Conservation (phyloP, 1,139 yeast species). For the Suhomyces wounanorum region DNA sequence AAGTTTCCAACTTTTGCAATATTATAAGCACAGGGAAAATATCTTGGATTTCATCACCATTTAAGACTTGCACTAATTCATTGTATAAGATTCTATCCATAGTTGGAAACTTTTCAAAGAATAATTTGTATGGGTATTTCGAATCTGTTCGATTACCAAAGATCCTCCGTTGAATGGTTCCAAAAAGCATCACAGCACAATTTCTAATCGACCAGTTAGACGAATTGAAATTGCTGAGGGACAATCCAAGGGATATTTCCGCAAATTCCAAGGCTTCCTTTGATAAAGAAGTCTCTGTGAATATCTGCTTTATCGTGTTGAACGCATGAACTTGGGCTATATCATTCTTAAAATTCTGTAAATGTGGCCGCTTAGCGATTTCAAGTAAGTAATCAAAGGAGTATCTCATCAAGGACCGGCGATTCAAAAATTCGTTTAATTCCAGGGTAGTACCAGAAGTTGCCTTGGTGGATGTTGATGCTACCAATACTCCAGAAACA, state of each 20-base stretch:
- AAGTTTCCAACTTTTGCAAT: conserved; percentile 55
- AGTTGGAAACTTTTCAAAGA: conserved; percentile 64
- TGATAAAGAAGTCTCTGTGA: conserved; percentile 67
- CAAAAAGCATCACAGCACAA: conserved; percentile 90
- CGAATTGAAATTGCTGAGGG: conserved; percentile 64
- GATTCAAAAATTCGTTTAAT: background rate
- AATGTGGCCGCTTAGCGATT: conserved; percentile 56
- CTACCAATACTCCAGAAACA: conserved; percentile 68
- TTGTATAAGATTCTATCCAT: conserved; percentile 50
- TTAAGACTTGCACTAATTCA: conserved; percentile 35
- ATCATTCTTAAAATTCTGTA: conserved; percentile 58
- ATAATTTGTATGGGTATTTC: conserved; percentile 32
- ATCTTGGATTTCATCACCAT: conserved; percentile 25
- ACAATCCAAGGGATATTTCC: conserved; percentile 57
- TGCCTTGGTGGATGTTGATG: conserved; percentile 22
- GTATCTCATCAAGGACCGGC: conserved; percentile 1
- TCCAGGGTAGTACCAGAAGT: no score
- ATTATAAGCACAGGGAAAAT: conserved; percentile 76
- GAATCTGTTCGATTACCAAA: conserved; percentile 60
- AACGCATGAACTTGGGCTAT: conserved; percentile 93
- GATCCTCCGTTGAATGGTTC: conserved; percentile 74
- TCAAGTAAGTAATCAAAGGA: conserved; percentile 53
- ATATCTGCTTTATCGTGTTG: conserved; percentile 75
- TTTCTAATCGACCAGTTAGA: conserved; percentile 84
- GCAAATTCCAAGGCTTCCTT: conserved; percentile 53